Evolutionary conservation across 2,329 filamentous ascomycete genomes (phyloP).

Genomic region (Amphichorda felina): DNA sequence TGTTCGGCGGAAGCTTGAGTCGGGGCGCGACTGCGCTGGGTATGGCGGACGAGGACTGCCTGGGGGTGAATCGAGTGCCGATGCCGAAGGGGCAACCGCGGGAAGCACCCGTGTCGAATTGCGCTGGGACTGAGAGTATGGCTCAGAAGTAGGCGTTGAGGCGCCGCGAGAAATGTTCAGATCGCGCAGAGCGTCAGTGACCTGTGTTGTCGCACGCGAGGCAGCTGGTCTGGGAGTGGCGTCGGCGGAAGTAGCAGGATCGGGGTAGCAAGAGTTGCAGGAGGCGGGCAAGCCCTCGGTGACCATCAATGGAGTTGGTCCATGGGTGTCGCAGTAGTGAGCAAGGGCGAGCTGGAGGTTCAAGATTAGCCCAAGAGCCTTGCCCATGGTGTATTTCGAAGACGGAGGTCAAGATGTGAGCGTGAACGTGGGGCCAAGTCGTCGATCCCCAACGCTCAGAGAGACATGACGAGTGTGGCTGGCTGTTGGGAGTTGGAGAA

Average conservation of each 20-base stretch:
- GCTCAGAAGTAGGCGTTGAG: slow-evolving; percentile 30
- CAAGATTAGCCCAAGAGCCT: slow-evolving; percentile 17
- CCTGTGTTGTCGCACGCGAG: slow-evolving; percentile 10
- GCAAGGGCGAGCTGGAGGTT: slow-evolving; percentile 52
- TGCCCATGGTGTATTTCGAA: slow-evolving; percentile 11
- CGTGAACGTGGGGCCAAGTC: not conserved
- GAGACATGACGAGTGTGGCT: slow-evolving; percentile 3
- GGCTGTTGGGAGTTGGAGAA: not conserved
- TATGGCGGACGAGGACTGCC: slow-evolving; percentile 38
- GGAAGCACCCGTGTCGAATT: slow-evolving; percentile 25
- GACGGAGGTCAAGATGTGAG: not conserved
- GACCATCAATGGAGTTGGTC: slow-evolving; percentile 58
- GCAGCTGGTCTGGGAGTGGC: slow-evolving; percentile 7
- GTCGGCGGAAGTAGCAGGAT: slow-evolving; percentile 10
- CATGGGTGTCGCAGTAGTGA: slow-evolving; percentile 60
- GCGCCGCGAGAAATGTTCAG: slow-evolving; percentile 32
- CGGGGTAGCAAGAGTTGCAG: slow-evolving; percentile 47
- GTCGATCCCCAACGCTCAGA: not conserved
- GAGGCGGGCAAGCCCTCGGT: slow-evolving; percentile 53
- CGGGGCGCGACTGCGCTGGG: slow-evolving; percentile 28
- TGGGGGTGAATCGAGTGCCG: slow-evolving; percentile 44
- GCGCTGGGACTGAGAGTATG: slow-evolving; percentile 29
- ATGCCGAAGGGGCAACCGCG: slow-evolving; percentile 18
- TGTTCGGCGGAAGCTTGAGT: slow-evolving; percentile 49
- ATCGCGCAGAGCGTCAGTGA: slow-evolving; percentile 35